A percentile compares a stretch with the other conserved stretches of the same genome.
These are phyloP conservation scores for Fistulifera solaris DNA, from an alignment of 108 stramenopile genomes.

Conservation along the genomic window DNA sequence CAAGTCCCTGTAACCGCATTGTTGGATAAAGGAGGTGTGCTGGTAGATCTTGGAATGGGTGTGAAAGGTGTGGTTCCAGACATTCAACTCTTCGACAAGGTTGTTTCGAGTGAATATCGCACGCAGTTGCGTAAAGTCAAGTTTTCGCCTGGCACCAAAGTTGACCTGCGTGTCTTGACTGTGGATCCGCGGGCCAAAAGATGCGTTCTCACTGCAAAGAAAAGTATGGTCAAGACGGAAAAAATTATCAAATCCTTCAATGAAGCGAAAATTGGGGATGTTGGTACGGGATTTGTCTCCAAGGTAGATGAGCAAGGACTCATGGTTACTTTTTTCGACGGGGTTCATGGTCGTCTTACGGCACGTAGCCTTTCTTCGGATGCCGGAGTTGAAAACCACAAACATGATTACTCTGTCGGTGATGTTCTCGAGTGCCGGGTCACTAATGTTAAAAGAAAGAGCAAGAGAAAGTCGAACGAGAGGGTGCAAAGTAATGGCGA, in stretches of 20 bases:
- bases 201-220: slow-evolving; percentile 76
- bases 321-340: slow-evolving; percentile 77
- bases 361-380: slow-evolving; percentile 59
- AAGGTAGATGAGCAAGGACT: slow-evolving; percentile 61
- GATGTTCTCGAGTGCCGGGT: slow-evolving; percentile 71
- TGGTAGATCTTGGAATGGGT: slow-evolving; percentile 63
- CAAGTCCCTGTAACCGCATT: slow-evolving; percentile 57
- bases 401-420: slow-evolving; percentile 54
- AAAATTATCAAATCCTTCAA: slow-evolving; percentile 43
- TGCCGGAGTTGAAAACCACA: slow-evolving; percentile 70
- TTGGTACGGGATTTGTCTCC: slow-evolving; percentile 63
- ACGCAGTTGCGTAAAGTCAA: slow-evolving; percentile 53
- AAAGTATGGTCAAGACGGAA: slow-evolving; percentile 43
- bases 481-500: slow-evolving; percentile 12
- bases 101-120: slow-evolving; percentile 38
- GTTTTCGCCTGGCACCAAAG: slow-evolving; percentile 59
- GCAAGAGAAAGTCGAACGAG: slow-evolving; percentile 8
- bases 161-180: slow-evolving; percentile 67
- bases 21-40: slow-evolving; percentile 46
- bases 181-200: slow-evolving; percentile 43
- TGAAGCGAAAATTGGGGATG: slow-evolving; percentile 26
- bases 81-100: slow-evolving; percentile 53
- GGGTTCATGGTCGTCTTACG: slow-evolving; percentile 62
- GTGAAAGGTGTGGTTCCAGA: slow-evolving; percentile 62
- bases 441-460: slow-evolving; percentile 30